A percentile compares a stretch with the other conserved stretches of the same genome.
Conservation (phyloP, 306 rosid species). For the Sophora flavescens region DNA sequence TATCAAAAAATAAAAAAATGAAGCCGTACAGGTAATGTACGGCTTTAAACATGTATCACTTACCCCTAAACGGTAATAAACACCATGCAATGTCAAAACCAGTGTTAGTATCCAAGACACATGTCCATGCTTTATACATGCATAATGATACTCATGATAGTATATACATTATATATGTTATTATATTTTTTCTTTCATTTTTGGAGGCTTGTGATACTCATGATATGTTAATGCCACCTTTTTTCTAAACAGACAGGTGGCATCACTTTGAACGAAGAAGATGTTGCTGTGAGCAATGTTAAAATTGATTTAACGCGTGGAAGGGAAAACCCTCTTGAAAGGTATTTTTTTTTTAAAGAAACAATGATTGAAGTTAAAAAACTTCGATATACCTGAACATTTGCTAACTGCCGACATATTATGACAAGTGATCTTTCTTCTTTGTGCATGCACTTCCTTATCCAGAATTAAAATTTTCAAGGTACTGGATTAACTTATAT, state of each 20-base stretch:
- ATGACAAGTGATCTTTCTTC: constrained; percentile 43
- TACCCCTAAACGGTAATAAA: too few species aligned
- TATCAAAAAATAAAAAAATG: too few species aligned
- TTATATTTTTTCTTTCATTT: too few species aligned
- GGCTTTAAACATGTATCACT: too few species aligned
- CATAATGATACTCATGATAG: too few species aligned
- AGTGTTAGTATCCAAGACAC: too few species aligned
- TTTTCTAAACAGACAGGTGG: constrained; percentile 58
- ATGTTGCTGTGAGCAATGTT: constrained; percentile 70
- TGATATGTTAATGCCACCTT: too few species aligned
- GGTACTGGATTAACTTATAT: constrained; percentile 53
- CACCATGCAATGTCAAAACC: too few species aligned
- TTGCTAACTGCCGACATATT: constrained; percentile 11
- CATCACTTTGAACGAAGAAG: constrained; percentile 71
- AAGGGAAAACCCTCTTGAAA: constrained; percentile 78
- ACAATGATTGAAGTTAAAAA: constrained; percentile 5
- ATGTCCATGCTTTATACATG: too few species aligned
- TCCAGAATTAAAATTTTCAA: constrained; percentile 80
- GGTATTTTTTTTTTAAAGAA: constrained; percentile 60
- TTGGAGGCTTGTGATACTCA: too few species aligned
- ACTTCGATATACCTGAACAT: constrained; percentile 9
- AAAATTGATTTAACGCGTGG: constrained; percentile 89
- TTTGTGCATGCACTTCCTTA: constrained; percentile 56
- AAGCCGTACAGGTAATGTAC: too few species aligned
- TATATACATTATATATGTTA: too few species aligned